These are phyloP conservation scores for Fraxinus ornus DNA, from an alignment of 305 asterid species.

Conservation along the genomic window DNA sequence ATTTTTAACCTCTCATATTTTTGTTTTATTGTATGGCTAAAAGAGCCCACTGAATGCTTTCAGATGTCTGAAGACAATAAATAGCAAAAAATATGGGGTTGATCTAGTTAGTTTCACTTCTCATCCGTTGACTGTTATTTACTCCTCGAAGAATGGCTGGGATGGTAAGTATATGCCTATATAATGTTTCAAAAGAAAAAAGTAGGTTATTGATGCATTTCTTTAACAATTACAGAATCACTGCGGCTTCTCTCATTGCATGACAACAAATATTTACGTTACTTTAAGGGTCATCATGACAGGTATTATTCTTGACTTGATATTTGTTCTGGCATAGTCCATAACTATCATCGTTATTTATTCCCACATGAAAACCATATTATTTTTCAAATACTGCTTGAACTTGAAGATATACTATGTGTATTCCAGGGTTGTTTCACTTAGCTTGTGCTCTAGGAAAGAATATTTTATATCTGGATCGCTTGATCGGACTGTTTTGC, in stretches of 20 bases:
- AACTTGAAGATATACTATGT: conserved; percentile 19
- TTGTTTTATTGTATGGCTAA: conserved; percentile 21
- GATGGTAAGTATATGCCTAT: conserved; percentile 60
- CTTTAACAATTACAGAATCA: conserved; percentile 65
- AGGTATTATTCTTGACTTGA: conserved; percentile 45
- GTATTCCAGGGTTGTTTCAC: conserved; percentile 81
- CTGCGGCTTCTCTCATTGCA: conserved; percentile 91
- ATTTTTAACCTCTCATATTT: neutral
- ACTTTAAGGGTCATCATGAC: conserved; percentile 99
- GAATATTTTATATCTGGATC: conserved; percentile 95
- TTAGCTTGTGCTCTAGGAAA: conserved; percentile 76
- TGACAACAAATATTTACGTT: conserved; percentile 95
- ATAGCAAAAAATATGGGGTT: conserved; percentile 95
- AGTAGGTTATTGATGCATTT: conserved; percentile 19
- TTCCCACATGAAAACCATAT: neutral
- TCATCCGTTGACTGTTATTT: conserved; percentile 92
- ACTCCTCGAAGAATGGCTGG: conserved; percentile 99
- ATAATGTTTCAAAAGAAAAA: conserved; percentile 23
- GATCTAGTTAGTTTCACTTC: conserved; percentile 96
- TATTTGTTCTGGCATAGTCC: conserved; percentile 17
- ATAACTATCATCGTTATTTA: neutral
- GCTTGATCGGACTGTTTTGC: conserved; percentile 83
- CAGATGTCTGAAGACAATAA: conserved; percentile 96
- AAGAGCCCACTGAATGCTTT: conserved; percentile 20
- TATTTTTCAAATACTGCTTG: conserved; percentile 1